Percentiles rank a stretch among this genome's conserved stretches.
These are phyloP conservation scores for Adansonia digitata DNA, from an alignment of 345 rosid genomes.

Conservation along the genomic window DNA sequence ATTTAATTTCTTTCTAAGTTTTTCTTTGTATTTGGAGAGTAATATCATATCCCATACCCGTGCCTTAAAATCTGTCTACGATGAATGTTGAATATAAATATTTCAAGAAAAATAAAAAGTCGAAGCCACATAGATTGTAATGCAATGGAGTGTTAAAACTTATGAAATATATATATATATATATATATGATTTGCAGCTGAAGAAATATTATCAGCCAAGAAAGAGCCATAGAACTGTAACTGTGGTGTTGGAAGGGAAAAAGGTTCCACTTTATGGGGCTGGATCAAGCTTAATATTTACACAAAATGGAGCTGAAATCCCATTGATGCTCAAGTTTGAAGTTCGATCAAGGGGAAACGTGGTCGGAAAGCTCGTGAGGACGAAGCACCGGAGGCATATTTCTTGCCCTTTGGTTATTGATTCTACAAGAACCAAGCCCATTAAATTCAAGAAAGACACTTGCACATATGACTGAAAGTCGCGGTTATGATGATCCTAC, in stretches of 20 bases:
- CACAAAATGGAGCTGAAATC: conserved; percentile 39
- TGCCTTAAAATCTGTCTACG: too few relatives aligned
- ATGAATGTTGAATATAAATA: too few relatives aligned
- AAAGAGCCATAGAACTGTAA: conserved; percentile 50
- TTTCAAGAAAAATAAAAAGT: too few relatives aligned
- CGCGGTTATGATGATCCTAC: too few relatives aligned
- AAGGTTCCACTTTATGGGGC: conserved; percentile 76
- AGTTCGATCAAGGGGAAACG: conserved; percentile 57
- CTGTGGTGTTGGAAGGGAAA: conserved; percentile 55
- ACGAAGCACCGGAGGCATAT: conserved; percentile 49
- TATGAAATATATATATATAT: too few relatives aligned
- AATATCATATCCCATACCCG: too few relatives aligned
- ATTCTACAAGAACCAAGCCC: conserved; percentile 47
- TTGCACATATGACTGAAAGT: conserved; percentile 33
- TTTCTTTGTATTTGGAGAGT: too few relatives aligned
- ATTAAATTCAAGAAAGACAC: conserved; percentile 46
- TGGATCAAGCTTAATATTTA: conserved; percentile 44
- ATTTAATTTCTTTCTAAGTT: too few relatives aligned
- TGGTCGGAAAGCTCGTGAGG: conserved; percentile 77
- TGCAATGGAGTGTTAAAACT: too few relatives aligned
- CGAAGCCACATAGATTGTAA: too few relatives aligned
- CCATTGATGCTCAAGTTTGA: conserved; percentile 49
- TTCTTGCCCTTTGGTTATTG: conserved; percentile 52
- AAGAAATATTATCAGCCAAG: conserved; percentile 66
- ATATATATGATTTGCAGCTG: conserved; percentile 37